Base-by-base conservation (phyloP, 2,329 filamentous ascomycete genomes). In the Cladosporium sp. region DNA sequence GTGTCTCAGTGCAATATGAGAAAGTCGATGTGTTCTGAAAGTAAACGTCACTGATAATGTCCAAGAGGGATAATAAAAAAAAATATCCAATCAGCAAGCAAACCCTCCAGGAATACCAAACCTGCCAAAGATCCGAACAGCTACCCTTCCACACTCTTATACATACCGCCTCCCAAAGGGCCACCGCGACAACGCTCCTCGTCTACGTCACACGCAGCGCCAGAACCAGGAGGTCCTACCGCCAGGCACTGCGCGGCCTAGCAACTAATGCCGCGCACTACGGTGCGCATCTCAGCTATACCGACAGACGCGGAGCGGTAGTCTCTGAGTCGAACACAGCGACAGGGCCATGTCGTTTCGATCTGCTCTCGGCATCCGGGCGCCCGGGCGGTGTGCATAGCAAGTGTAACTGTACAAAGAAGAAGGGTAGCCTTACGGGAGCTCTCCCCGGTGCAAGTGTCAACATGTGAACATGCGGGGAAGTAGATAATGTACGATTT, bases 391-490 rank as follows among this genome's bases (percentile, higher is more conserved):
- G 33, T 23, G 55, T 57, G 52, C 52, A 33, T 55, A 21, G 28
- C 52, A 55, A 33, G 50, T 18, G 28, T 31, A 33, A 46, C 40
- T 11, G 4, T 21, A 8, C n/a, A 23, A 21, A 10, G n/a, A 11
- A 3, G 21, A 11, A 46, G n/a, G 40, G 40, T 46, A 46, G 40
- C 40, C 40, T 46, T 21, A 23, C 40, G 40, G 40, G n/a, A 46
- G 40, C 40, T 46, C 40, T 46, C 40, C 40, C 40, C 40, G 40
- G 40, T 46, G n/a, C n/a, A 11, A 14, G 33, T 33, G 52, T 8
- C 29, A 28, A 21, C 58, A 52, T 37, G 58, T 61, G 58, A 61
- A 61, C 58, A 52, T 61, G 58, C 58, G 58, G 58, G 58, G 58
- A 61, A 49, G 18, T 6, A 21, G 1, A 46, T 31, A 18, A 18